phyloP scores from a whole-genome alignment of 164 flowering plant genomes.

The Magnolia kwangsiensis region DNA sequence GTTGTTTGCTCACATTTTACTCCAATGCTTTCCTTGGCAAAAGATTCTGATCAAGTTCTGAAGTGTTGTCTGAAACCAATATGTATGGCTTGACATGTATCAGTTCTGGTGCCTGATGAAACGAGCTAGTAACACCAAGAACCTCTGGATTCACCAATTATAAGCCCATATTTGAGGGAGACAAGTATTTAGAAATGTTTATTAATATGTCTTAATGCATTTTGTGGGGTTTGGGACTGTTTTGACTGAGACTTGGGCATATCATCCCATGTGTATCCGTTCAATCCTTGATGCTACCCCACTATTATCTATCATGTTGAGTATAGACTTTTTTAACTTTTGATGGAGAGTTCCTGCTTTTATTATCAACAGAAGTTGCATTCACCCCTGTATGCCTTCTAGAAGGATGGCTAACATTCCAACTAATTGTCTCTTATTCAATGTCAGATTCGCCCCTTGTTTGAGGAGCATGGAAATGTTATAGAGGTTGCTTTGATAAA shows the following conservation, averaged over 20 bases:
- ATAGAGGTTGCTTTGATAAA: slow-evolving; percentile 90
- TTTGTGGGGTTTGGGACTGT: not conserved
- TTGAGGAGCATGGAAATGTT: slow-evolving; percentile 89
- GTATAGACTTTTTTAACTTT: not conserved
- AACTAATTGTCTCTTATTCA: not conserved
- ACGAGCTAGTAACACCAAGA: not conserved
- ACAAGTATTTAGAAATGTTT: not conserved
- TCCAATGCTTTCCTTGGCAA: too few species aligned
- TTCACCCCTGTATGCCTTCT: not conserved
- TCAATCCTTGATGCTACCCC: not conserved
- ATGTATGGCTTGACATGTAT: not conserved
- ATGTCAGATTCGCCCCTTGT: slow-evolving; percentile 81
- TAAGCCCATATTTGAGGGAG: not conserved
- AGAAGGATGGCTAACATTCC: not conserved
- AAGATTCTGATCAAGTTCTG: too few species aligned
- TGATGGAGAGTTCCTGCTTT: not conserved
- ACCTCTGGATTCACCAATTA: not conserved
- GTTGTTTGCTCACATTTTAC: too few species aligned
- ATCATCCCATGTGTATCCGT: not conserved
- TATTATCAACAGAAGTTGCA: not conserved
- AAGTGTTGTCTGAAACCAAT: too few species aligned
- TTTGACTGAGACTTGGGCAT: too few species aligned
- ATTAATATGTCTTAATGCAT: not conserved
- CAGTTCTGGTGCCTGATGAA: not conserved
- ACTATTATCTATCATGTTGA: not conserved